phyloP scores from a whole-genome alignment of 2,329 filamentous ascomycete species.

The Curvularia eragrostidis region DNA sequence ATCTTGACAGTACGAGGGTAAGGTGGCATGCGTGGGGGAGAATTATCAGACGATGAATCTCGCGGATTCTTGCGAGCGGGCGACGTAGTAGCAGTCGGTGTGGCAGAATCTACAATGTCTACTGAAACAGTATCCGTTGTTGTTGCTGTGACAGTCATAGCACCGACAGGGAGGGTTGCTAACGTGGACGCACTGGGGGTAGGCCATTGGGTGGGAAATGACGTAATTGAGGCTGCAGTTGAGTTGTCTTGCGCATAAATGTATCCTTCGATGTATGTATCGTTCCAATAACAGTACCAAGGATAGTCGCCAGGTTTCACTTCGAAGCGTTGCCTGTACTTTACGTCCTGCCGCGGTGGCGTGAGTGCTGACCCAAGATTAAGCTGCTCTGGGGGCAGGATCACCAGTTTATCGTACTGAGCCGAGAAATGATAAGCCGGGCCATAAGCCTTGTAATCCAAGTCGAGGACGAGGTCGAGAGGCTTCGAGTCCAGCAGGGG shows the following conservation, averaged over 20 bases:
- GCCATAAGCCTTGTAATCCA: constrained; percentile 62
- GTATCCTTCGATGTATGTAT: constrained; percentile 70
- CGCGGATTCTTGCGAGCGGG: constrained; percentile 9
- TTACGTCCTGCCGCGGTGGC: constrained; percentile 33
- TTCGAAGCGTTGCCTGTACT: constrained; percentile 51
- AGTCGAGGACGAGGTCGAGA: constrained; percentile 64
- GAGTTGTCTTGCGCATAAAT: constrained; percentile 66
- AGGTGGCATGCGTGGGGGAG: constrained; percentile 34
- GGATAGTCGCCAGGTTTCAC: constrained; percentile 64
- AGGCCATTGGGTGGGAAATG: constrained; percentile 33
- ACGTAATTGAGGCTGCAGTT: constrained; percentile 44
- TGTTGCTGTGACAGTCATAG: constrained; percentile 18
- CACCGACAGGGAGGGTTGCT: constrained; percentile 17
- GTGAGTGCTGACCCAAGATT: constrained; percentile 30
- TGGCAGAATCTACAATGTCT: constrained; percentile 16
- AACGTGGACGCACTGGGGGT: constrained; percentile 24
- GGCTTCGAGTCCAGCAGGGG: constrained; percentile 58
- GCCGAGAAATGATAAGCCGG: constrained; percentile 70
- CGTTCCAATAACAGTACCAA: constrained; percentile 75
- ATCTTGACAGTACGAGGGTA: constrained; percentile 70
- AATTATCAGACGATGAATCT: constrained; percentile 27
- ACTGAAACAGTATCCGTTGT: constrained; percentile 9
- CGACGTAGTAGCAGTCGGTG: constrained; percentile 10
- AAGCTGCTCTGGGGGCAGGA: constrained; percentile 55
- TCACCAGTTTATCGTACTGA: constrained; percentile 69